Evolutionary conservation across 1,284 basidiomycete genomes (phyloP), one percentile per base, ranked within the genome.

Genomic region (Fomitopsis betulina): DNA sequence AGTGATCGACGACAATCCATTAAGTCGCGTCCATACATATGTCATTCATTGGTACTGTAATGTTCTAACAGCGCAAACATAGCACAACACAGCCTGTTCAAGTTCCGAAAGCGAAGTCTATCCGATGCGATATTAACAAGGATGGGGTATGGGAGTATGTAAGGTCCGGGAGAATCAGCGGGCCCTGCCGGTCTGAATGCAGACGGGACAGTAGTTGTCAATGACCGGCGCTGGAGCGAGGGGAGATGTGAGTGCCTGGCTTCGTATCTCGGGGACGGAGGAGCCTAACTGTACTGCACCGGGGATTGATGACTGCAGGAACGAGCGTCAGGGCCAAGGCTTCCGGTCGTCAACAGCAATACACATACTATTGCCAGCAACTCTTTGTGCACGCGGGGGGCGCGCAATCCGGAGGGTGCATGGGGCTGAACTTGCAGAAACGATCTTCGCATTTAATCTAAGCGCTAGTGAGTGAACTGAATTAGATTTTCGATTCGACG

Each of bases 341-440:
- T 17, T 40, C 42, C 35, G 55, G 55, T 43, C 39, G 49, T 37
- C 21, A 52, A 37, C 53, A 13, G 19, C 32, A 23, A 21, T 35
- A 17, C 5, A 59, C 88, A 75, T 71, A 91, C 88, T 87, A 87
- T 72, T 89, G 87, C 85, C 87, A 89, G 68, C 88, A 91, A n/a
- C 83, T 84, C 19, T 70, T 72, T 38, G 69, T 76, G 72, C 88
- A 91, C 30, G 75, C 70, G 49, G 79, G 76, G 25, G 81, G 76
- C 23, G 79, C 76, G 66, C 88, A 91, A 59, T 83, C 74, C 30
- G 60, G 63, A 19, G 85, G 85, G 71, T 91, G 88, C 23, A 69
- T 72, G 19, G 78, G 72, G 64, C 88, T 90, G 74, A 91, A 91
- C 72, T 78, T 88, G 79, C 89, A 91, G 67, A 71, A 77, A 35